These are phyloP conservation scores for Cyclocybe cylindracea DNA, from an alignment of 768 basidiomycete species.

Conservation along the genomic window DNA sequence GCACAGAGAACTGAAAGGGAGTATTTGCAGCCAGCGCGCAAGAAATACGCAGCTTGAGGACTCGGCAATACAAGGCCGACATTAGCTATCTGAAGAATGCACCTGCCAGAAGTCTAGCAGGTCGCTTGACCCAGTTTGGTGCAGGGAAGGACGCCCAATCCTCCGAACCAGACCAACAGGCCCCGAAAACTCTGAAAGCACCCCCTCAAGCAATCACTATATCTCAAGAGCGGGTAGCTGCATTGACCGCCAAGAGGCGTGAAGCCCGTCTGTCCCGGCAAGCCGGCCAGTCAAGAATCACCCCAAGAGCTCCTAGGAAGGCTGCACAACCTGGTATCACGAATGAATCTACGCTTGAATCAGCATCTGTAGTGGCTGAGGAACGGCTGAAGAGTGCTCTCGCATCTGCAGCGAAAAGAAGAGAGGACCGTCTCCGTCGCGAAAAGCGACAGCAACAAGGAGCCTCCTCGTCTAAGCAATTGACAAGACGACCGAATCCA, in stretches of 20 bases:
- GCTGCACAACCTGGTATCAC: neutral
- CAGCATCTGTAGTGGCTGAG: too few relatives aligned
- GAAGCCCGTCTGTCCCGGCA: conserved; percentile 22
- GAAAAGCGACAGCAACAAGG: conserved; percentile 6
- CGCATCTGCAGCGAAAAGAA: conserved; percentile 17
- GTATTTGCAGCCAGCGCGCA: conserved; percentile 2
- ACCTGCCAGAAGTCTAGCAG: conserved; percentile 21
- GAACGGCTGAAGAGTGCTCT: neutral
- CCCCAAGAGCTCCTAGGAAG: neutral
- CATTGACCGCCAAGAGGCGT: conserved; percentile 10
- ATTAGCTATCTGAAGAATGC: conserved; percentile 29
- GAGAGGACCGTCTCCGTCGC: conserved; percentile 20
- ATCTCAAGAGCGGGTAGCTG: conserved; percentile 2
- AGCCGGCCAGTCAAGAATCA: neutral
- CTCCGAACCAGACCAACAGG: neutral
- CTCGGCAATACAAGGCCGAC: conserved; percentile 17
- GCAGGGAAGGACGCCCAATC: conserved; percentile 1
- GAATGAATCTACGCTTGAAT: neutral
- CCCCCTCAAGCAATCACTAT: neutral
- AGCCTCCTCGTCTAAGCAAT: neutral
- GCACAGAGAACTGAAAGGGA: neutral
- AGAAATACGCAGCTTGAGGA: conserved; percentile 6
- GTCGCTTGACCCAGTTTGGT: conserved; percentile 14
- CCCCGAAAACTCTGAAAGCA: neutral
- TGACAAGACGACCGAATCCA: neutral